A percentile compares a stretch with the other conserved stretches of the same genome.
These are phyloP conservation scores for Eucalyptus microcorys DNA, from an alignment of 345 rosid genomes.

Conservation along the genomic window DNA sequence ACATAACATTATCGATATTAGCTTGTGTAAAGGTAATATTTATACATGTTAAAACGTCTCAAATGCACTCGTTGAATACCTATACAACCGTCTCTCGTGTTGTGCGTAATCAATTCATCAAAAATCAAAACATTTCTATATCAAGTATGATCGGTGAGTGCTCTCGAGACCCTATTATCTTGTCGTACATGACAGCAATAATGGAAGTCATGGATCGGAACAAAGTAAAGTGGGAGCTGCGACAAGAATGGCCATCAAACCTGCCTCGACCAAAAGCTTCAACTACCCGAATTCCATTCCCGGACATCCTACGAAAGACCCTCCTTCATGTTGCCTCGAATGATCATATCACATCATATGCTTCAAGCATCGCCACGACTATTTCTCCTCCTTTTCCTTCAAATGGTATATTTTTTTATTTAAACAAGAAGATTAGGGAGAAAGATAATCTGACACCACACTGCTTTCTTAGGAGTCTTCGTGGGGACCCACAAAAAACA, in stretches of 20 bases:
- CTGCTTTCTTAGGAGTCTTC: background rate
- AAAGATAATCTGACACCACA: slow-evolving; percentile 25
- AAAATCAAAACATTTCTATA: background rate
- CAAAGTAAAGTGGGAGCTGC: background rate
- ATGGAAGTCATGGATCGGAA: background rate
- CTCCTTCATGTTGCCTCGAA: background rate
- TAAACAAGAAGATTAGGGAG: background rate
- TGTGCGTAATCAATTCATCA: background rate
- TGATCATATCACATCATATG: slow-evolving; percentile 7
- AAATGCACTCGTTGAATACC: background rate
- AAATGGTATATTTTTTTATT: background rate
- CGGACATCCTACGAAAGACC: background rate
- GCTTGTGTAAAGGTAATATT: background rate
- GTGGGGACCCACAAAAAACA: slow-evolving; percentile 41
- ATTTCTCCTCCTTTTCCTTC: background rate
- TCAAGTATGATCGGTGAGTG: background rate
- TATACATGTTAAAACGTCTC: background rate
- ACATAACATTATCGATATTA: background rate
- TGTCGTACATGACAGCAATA: background rate
- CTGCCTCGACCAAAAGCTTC: slow-evolving; percentile 7
- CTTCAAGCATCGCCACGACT: background rate
- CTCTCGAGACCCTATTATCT: background rate
- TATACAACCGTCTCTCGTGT: background rate
- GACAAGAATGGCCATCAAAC: background rate
- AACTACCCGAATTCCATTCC: slow-evolving; percentile 8